Percentiles rank a stretch among this genome's conserved stretches.
These are phyloP conservation scores for Backusella psychrophila DNA, from an alignment of 192 early-diverging fungal species.

Conservation along the genomic window DNA sequence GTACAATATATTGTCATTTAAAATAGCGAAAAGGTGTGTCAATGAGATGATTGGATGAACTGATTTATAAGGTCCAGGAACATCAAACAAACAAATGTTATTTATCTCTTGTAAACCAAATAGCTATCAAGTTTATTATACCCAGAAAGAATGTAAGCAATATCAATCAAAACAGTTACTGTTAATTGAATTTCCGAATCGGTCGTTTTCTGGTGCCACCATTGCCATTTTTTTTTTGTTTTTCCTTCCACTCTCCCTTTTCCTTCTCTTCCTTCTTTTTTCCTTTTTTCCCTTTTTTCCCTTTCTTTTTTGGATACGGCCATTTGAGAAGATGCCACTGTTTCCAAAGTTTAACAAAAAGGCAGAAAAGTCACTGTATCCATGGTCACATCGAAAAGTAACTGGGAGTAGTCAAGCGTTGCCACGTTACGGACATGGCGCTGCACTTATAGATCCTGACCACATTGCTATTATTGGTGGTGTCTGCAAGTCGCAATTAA, in stretches of 20 bases:
- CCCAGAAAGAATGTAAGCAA: no score
- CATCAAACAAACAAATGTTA: no score
- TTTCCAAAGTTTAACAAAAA: conserved; percentile 24
- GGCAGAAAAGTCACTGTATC: conserved; percentile 18
- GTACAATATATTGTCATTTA: no score
- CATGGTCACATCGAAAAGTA: conserved; percentile 26
- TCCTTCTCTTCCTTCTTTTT: neutral
- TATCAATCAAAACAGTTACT: no score
- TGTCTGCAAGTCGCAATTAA: conserved; percentile 10
- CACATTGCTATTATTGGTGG: conserved; percentile 21
- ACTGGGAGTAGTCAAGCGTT: conserved; percentile 8
- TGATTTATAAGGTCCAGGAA: no score
- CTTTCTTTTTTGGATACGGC: neutral
- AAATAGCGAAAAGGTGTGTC: no score
- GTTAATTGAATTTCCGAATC: no score
- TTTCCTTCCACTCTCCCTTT: neutral
- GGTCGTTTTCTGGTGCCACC: neutral
- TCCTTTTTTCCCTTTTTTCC: neutral
- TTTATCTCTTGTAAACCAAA: no score
- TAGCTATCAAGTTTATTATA: no score
- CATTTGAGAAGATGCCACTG: conserved; percentile 13
- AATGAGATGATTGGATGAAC: no score
- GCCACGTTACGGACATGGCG: conserved; percentile 23
- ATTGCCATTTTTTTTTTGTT: neutral
- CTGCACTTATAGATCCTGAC: conserved; percentile 8